phyloP scores from a whole-genome alignment of 345 rosid species.

The Fremontodendron californicum region DNA sequence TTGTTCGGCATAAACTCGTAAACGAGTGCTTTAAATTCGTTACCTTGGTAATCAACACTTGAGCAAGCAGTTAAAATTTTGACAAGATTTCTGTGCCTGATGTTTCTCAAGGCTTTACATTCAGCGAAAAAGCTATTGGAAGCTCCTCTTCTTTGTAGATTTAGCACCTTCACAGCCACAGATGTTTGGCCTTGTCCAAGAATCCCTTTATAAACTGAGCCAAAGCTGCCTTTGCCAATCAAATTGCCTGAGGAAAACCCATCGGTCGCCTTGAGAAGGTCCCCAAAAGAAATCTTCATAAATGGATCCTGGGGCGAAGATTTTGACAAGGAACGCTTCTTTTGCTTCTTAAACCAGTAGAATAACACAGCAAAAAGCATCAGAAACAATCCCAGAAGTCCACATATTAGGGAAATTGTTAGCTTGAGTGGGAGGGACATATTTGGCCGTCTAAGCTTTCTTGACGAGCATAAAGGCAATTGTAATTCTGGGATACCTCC shows the following conservation, averaged over 20 bases:
- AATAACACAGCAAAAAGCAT: background rate
- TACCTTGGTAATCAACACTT: slow-evolving; percentile 15
- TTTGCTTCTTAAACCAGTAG: background rate
- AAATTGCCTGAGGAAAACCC: slow-evolving; percentile 7
- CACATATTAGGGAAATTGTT: background rate
- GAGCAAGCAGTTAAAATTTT: slow-evolving; percentile 9
- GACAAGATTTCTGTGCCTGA: slow-evolving; percentile 19
- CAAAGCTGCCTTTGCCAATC: slow-evolving; percentile 16
- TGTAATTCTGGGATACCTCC: slow-evolving; percentile 19
- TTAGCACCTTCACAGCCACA: slow-evolving; percentile 14
- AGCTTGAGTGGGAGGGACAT: background rate
- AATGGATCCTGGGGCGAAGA: background rate
- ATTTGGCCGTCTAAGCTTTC: background rate
- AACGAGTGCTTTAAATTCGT: slow-evolving; percentile 19
- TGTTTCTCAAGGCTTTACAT: slow-evolving; percentile 16
- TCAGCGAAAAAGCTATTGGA: slow-evolving; percentile 16
- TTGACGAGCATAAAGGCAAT: background rate
- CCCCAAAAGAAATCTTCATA: background rate
- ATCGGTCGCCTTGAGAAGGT: slow-evolving; percentile 7
- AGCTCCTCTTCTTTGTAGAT: slow-evolving; percentile 19
- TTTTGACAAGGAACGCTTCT: background rate
- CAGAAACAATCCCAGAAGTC: background rate
- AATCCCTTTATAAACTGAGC: slow-evolving; percentile 12
- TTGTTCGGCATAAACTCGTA: slow-evolving; percentile 18
- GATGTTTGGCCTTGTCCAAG: background rate